Percentiles rank a stretch among this genome's conserved stretches.
Conservation (phyloP, 2,329 filamentous ascomycete genomes). For the Hymenoscyphus salicellus region DNA sequence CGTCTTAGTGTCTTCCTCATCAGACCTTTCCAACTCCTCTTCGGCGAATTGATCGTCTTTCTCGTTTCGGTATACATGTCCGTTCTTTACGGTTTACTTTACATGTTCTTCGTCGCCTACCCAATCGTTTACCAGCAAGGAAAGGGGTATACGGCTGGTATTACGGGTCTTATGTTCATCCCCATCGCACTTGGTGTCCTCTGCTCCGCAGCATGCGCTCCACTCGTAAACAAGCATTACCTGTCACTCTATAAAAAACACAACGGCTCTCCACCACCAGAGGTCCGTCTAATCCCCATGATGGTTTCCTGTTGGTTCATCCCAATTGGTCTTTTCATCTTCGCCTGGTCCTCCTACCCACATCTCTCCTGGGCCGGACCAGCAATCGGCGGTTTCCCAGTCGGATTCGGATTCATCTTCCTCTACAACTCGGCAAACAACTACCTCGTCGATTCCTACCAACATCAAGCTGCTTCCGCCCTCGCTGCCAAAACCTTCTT, state of each 20-base stretch:
- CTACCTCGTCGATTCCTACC: conserved; percentile 61
- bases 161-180: conserved; percentile 83
- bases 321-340: conserved; percentile 63
- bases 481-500: conserved; percentile 80
- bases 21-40: conserved; percentile 81
- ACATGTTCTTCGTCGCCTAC: conserved; percentile 51
- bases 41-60: conserved; percentile 79
- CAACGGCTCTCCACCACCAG: conserved; percentile 71
- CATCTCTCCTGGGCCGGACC: conserved; percentile 56
- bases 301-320: conserved; percentile 74
- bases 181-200: conserved; percentile 75
- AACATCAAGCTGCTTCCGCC: conserved; percentile 74
- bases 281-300: conserved; percentile 78
- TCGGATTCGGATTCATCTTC: conserved; percentile 65
- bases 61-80: conserved; percentile 84
- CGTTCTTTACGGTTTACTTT: conserved; percentile 56
- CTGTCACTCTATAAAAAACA: conserved; percentile 58
- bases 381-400: conserved; percentile 53
- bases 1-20: conserved; percentile 71
- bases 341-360: conserved; percentile 63
- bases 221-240: conserved; percentile 80
- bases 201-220: conserved; percentile 62
- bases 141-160: conserved; percentile 73
- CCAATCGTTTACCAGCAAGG: conserved; percentile 68
- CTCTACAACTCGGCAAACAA: conserved; percentile 60